Conservation (phyloP, 148 eudicot genomes). For the Camellia japonica region DNA sequence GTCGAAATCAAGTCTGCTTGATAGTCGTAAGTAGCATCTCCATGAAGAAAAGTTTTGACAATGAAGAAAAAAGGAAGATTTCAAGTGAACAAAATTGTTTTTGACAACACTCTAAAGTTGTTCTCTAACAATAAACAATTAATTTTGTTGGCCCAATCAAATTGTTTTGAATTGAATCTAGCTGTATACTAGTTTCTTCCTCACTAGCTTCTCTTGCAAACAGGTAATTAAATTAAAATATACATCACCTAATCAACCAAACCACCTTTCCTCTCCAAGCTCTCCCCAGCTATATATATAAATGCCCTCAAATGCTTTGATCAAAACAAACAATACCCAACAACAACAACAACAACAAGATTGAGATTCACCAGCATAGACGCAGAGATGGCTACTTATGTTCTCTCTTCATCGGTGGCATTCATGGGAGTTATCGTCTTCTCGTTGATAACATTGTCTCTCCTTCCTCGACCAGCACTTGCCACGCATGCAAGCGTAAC, state of each 20-base stretch:
- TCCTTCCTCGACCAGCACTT: not conserved
- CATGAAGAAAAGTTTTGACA: not conserved
- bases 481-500: constrained; percentile 20
- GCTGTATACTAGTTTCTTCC: not conserved
- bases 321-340: not conserved
- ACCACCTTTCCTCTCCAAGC: not conserved
- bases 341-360: not conserved
- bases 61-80: not conserved
- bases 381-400: not conserved
- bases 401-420: not conserved
- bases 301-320: not conserved
- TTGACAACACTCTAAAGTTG: not conserved
- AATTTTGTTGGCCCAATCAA: not conserved
- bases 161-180: not conserved
- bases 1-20: too few relatives aligned
- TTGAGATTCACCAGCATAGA: not conserved
- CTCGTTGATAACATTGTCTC: not conserved
- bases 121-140: not conserved
- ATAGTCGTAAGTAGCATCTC: not conserved
- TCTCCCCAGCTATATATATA: not conserved
- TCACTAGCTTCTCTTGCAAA: not conserved
- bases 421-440: not conserved
- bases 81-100: not conserved
- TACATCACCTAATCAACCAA: constrained; percentile 6
- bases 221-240: not conserved